Base-by-base conservation (phyloP, 306 rosid genomes). In the Gillenia trifoliata region DNA sequence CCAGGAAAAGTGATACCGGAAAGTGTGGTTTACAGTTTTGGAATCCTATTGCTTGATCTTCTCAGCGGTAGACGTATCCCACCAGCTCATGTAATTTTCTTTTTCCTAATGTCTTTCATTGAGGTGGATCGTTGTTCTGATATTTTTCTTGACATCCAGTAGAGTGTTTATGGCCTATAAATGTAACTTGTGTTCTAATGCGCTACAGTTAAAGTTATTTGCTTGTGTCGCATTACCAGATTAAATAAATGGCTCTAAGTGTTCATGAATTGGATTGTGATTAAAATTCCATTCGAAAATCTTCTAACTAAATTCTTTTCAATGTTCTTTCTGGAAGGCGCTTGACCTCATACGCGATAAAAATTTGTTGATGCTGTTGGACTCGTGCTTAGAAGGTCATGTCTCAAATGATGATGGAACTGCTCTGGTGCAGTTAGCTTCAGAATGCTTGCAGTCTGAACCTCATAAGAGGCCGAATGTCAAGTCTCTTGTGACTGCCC, bases 381-480 rank as follows among this genome's bases (percentile, higher is more conserved):
- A 92, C 82, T 92, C 98, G 0, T 83, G 94, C 89, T 87, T 90
- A 78, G 98, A 90, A 83, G 92, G 90, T 31, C 92, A 90, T 86
- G 86, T 92, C 83, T 90, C 94, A 61, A 92, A 80, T 71, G 96
- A 92, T 69, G 96, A 92, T 66, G 94, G 98, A 75, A 86, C 94
- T 66, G 96, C 90, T 63, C 41, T 92, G 72, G 98, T 92, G 80
- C 77, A 91, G 73, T 82, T 92, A 78, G 96, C 96, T 68, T 92
- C 96, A 13, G 90, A 94, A 26, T 92, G 98, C 85, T 83, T 92
- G 82, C 94, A 90, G 47, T 90, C 86, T 82, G 96, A 90, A 82
- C 90, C 92, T 71, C 98, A 96, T 41, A 91, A 92, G 81, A 88
- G 98, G 87, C 98, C 98, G 73, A 90, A 92, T 90, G 85, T 90